Percentiles rank a stretch among this genome's conserved stretches.
Conservation (phyloP, 441 rosid genomes). For the Populus trichocarpa region DNA sequence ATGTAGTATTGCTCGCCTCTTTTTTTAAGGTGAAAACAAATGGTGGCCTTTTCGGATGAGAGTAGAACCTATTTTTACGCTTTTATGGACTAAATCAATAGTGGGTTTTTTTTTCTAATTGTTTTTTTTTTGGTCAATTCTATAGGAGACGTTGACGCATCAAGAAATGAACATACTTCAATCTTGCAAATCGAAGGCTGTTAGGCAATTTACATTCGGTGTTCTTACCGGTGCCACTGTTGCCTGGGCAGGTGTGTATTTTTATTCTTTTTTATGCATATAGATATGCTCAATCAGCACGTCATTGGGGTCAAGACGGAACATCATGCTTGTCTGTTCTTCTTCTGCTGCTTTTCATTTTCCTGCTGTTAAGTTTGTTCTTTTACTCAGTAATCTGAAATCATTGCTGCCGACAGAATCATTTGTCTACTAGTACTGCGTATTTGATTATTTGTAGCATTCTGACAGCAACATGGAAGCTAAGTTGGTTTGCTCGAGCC, state of each 20-base stretch:
- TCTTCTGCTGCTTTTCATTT: background rate
- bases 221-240: slow-evolving; percentile 27
- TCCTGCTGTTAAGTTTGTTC: background rate
- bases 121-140: background rate
- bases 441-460: slow-evolving; percentile 17
- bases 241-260: slow-evolving; percentile 36
- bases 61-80: background rate
- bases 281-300: background rate
- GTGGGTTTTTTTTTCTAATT: background rate
- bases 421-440: background rate
- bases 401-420: background rate
- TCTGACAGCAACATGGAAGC: slow-evolving; percentile 45
- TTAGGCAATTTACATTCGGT: slow-evolving; percentile 22
- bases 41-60: background rate
- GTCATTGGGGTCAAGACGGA: background rate
- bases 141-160: slow-evolving; percentile 30
- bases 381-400: background rate
- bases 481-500: slow-evolving; percentile 22
- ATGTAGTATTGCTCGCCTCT: background rate
- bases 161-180: slow-evolving; percentile 29
- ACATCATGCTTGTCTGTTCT: background rate
- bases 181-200: slow-evolving; percentile 22
- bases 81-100: background rate
- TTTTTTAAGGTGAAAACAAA: background rate
- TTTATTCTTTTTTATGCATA: background rate